Evolutionary conservation across 1,139 yeast species (phyloP).

Genomic region (Blastobotrys buckinghamii): DNA sequence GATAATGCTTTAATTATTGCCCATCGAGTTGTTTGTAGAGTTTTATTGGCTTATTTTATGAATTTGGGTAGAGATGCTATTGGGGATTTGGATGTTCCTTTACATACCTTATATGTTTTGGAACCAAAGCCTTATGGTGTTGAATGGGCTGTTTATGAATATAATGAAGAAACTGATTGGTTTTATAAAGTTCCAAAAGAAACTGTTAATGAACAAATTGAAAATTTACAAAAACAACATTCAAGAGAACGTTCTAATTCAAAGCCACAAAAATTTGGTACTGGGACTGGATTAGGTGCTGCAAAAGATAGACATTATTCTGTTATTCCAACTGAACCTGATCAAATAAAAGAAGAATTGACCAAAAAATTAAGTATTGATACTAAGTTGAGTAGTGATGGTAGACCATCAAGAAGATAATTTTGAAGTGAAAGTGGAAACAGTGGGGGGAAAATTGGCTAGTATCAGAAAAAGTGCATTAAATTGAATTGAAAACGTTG

Average conservation of each 20-base stretch:
- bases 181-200: conserved; percentile 56
- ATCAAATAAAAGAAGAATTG: conserved; percentile 10
- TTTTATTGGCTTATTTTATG: conserved; percentile 80
- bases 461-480: too few species aligned
- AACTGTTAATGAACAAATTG: conserved; percentile 22
- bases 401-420: too few species aligned
- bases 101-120: conserved; percentile 81
- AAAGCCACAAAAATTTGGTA: conserved; percentile 11
- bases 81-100: conserved; percentile 87
- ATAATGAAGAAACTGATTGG: conserved; percentile 72
- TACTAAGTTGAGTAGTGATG: background rate
- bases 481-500: too few species aligned
- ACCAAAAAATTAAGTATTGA: background rate
- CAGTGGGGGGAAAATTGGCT: too few species aligned
- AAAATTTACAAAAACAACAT: conserved; percentile 11
- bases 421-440: too few species aligned
- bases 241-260: conserved; percentile 12
- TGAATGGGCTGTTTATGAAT: conserved; percentile 83
- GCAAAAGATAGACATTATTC: conserved; percentile 24
- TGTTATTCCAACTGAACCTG: conserved; percentile 24
- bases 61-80: conserved; percentile 77
- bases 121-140: conserved; percentile 96
- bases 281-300: conserved; percentile 15
- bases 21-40: conserved; percentile 87
- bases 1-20: conserved; percentile 80